Evolutionary conservation across 768 basidiomycete genomes (phyloP).

Genomic region (Psilocybe subaeruginosa): DNA sequence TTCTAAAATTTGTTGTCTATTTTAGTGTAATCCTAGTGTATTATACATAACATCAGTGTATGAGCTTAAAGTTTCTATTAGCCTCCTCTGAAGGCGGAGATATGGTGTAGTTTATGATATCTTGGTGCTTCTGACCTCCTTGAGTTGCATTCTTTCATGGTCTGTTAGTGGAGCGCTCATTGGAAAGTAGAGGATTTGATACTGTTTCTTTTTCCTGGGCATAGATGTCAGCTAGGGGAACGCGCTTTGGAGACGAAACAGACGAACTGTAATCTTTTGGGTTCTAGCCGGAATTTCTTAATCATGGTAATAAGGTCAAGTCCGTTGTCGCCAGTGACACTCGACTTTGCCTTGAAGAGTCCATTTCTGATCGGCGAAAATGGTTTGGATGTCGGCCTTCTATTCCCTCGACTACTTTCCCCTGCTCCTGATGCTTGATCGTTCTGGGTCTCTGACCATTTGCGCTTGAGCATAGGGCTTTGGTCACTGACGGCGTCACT

Average conservation of each 20-base stretch:
- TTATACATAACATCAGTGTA: constrained; percentile 1
- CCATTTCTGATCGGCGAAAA: constrained; percentile 12
- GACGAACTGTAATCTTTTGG: constrained; percentile 39
- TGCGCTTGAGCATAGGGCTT: constrained; percentile 20
- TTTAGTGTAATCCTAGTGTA: constrained; percentile 10
- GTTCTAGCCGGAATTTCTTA: constrained; percentile 52
- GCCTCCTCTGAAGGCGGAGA: background rate
- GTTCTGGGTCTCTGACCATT: constrained; percentile 15
- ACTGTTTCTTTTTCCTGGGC: constrained; percentile 57
- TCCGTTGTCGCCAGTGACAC: constrained; percentile 17
- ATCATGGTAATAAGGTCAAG: constrained; percentile 25
- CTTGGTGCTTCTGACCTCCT: constrained; percentile 55
- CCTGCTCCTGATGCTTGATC: background rate
- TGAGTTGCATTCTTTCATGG: constrained; percentile 48
- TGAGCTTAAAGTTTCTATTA: background rate
- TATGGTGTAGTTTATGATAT: constrained; percentile 26
- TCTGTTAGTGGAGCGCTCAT: constrained; percentile 64
- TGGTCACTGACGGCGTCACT: background rate
- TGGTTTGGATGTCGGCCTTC: background rate
- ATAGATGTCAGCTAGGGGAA: background rate
- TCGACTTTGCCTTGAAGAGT: background rate
- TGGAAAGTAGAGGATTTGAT: constrained; percentile 86
- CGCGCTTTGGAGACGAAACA: background rate
- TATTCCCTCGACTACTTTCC: background rate
- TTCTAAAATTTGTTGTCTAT: constrained; percentile 4